Conservation (phyloP, 208 protist genomes). For the Novymonas esmeraldas region DNA sequence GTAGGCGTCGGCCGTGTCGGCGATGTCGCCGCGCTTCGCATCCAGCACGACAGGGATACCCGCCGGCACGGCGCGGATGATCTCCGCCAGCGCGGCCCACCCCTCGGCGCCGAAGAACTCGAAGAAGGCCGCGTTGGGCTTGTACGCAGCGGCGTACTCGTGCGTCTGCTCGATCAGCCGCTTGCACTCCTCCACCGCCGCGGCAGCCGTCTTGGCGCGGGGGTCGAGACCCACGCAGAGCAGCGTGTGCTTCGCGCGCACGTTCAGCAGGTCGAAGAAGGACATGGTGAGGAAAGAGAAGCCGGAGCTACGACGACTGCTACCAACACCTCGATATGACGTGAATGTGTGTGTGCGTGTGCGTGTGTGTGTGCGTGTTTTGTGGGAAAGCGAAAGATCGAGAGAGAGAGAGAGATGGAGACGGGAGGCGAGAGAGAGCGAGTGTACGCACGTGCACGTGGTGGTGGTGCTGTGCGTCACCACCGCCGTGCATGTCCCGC, state of each 20-base stretch:
- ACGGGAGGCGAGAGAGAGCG: conserved; percentile 2
- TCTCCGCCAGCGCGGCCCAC: conserved; percentile 64
- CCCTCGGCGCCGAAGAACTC: conserved; percentile 79
- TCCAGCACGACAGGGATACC: conserved; percentile 88
- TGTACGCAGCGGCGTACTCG: conserved; percentile 87
- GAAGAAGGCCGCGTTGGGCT: conserved; percentile 92
- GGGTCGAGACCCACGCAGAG: conserved; percentile 90
- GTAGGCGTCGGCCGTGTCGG: conserved; percentile 86
- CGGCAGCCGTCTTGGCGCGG: conserved; percentile 63
- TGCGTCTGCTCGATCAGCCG: conserved; percentile 76
- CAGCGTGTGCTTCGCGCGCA: conserved; percentile 75
- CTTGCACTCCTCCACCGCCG: conserved; percentile 71
- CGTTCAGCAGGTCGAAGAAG: conserved; percentile 88
- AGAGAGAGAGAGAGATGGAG: background rate
- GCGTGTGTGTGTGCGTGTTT: background rate
- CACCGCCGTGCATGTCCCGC: no score
- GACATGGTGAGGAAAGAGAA: conserved; percentile 15
- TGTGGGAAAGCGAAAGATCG: no score
- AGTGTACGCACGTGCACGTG: background rate
- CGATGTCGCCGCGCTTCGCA: conserved; percentile 90
- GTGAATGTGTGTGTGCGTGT: background rate
- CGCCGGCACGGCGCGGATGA: conserved; percentile 68
- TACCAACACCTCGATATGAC: no score
- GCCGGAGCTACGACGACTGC: no score
- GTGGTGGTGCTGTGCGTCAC: no score